Base-by-base conservation (phyloP, 2,329 filamentous ascomycete genomes). In the Pyrenochaeta sp. region DNA sequence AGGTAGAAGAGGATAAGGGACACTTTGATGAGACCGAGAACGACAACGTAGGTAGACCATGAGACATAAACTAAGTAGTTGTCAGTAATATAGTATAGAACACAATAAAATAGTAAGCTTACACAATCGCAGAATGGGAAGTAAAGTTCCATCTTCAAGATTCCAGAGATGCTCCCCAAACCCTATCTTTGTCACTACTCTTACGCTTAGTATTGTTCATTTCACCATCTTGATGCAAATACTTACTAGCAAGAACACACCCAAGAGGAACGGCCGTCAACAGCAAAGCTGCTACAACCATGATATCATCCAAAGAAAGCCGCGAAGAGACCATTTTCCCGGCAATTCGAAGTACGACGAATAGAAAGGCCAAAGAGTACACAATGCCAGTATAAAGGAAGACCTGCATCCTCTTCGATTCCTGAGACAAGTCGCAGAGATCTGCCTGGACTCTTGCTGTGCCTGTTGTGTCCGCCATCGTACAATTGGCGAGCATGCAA, bases 1-100 rank as follows among this genome's bases (percentile, higher is more conserved):
- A 66, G 56, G 23, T 65, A 67, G 35, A 63, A 63, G 4, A 62
- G 30, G 17, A 62, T 34, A 2, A 66, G 41, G 3, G 62, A 60
- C 6, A 63, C 36, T 30, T 66, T 66, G 37, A 58, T 62, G 13
- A 65, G 41, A 8, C 53, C 58, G 0, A 64, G 51, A 0, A 63
- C 43, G 6, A 61, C 6, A 1, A 55, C 36, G 28, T 66, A 65
- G 1, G 48, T 55, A 7, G 48, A 45, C 47, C 50, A 56, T 2
- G 56, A 44, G 4, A 64, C 41, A 14, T 46, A 60, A 38, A 64
- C 55, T 61, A 18, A 3, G 11, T 8, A 17, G 21, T 37, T 24
- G 28, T 24, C 11, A 37, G 30, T n/a, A 14, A 13, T 28, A 23
- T 7, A 18, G 6, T n/a, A n/a, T 20, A n/a, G n/a, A 14, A 9